Evolutionary conservation across 768 basidiomycete genomes (phyloP).

Genomic region (Kwoniella mangroviensis): DNA sequence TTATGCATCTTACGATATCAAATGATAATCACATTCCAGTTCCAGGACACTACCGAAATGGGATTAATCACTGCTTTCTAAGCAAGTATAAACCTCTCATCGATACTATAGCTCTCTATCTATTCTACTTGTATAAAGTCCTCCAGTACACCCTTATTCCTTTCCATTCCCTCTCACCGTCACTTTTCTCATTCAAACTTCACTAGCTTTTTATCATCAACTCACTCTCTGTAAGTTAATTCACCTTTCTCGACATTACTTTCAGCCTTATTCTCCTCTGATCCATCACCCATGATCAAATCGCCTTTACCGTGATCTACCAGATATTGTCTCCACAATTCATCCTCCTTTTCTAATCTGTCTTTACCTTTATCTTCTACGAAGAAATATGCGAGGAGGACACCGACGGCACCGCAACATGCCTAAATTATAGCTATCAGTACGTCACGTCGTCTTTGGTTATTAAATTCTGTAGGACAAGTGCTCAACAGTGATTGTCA

Average conservation of each 20-base stretch:
- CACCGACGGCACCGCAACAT: conserved; percentile 38
- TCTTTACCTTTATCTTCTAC: conserved; percentile 48
- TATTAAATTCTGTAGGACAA: no score
- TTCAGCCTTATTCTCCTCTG: conserved; percentile 14
- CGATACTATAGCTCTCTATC: no score
- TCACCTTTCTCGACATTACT: conserved; percentile 36
- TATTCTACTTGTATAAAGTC: no score
- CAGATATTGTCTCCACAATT: conserved; percentile 47
- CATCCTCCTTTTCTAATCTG: conserved; percentile 47
- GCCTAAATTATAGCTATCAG: conserved; percentile 17
- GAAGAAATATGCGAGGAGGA: conserved; percentile 44
- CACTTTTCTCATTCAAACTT: no score
- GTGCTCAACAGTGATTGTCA: no score
- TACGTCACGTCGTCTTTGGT: no score
- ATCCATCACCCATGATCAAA: conserved; percentile 47
- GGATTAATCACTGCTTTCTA: no score
- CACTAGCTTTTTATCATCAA: not conserved
- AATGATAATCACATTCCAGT: not conserved
- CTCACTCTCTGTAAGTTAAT: conserved; percentile 20
- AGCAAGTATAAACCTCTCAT: no score
- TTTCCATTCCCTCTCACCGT: no score
- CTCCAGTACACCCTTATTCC: no score
- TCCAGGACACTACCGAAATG: not conserved
- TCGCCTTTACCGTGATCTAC: conserved; percentile 45
- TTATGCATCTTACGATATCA: conserved; percentile 10